Percentiles rank a stretch among this genome's conserved stretches.
phyloP scores from a whole-genome alignment of 257 asterid genomes.

The Ocimum tenuiflorum region DNA sequence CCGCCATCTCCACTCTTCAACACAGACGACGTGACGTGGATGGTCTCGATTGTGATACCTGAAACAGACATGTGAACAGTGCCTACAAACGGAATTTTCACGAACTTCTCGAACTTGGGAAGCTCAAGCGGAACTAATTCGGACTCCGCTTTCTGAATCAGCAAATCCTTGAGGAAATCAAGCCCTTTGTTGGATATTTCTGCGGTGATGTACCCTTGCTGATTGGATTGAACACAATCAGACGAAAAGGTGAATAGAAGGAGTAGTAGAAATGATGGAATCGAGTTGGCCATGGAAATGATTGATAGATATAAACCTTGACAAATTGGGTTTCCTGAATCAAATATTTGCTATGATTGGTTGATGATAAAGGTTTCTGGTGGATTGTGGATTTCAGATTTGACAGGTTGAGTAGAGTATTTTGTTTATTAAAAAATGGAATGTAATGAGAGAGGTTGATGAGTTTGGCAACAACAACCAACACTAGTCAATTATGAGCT shows the following conservation, averaged over 20 bases:
- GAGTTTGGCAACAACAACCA: neutral
- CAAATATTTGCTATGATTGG: neutral
- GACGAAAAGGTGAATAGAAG: slow-evolving; percentile 18
- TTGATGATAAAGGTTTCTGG: neutral
- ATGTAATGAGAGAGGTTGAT: neutral
- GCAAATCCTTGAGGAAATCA: slow-evolving; percentile 56
- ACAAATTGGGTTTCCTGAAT: neutral
- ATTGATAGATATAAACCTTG: slow-evolving; percentile 8
- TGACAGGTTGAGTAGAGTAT: neutral
- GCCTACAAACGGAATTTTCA: slow-evolving; percentile 64
- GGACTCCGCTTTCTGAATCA: slow-evolving; percentile 49
- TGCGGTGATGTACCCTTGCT: slow-evolving; percentile 47
- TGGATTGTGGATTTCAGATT: neutral
- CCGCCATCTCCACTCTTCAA: slow-evolving; percentile 62
- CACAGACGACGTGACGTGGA: slow-evolving; percentile 57
- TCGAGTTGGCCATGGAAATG: slow-evolving; percentile 32
- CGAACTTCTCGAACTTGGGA: slow-evolving; percentile 46
- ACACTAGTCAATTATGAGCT: no score
- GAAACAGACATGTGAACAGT: slow-evolving; percentile 50
- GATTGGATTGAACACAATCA: slow-evolving; percentile 31
- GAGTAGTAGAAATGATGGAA: slow-evolving; percentile 16
- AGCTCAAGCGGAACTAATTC: slow-evolving; percentile 70
- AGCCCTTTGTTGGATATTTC: slow-evolving; percentile 72
- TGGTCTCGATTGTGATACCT: slow-evolving; percentile 34
- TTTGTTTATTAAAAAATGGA: neutral